Conservation (phyloP, 140 eudicot species). For the Cichorium intybus region DNA sequence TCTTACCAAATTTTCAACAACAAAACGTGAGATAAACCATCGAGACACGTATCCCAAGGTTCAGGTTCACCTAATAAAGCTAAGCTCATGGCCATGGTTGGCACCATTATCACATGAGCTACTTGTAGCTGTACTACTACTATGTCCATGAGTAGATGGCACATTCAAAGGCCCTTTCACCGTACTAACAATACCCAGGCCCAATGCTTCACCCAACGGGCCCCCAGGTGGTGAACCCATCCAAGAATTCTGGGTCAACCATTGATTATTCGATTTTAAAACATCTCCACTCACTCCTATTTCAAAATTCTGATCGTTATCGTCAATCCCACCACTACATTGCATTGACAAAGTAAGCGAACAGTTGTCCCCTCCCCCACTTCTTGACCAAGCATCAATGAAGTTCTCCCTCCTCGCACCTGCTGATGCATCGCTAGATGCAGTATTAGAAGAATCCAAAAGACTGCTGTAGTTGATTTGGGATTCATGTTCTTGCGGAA, state of each 20-base stretch:
- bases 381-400: slow-evolving; percentile 41
- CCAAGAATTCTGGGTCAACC: slow-evolving; percentile 44
- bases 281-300: background rate
- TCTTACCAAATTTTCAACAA: background rate
- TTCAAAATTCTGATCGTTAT: slow-evolving; percentile 9
- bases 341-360: slow-evolving; percentile 60
- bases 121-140: slow-evolving; percentile 21
- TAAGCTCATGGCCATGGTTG: slow-evolving; percentile 24
- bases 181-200: slow-evolving; percentile 43
- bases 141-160: slow-evolving; percentile 36
- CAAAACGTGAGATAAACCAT: background rate
- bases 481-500: slow-evolving; percentile 28
- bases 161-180: slow-evolving; percentile 13
- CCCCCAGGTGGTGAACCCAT: slow-evolving; percentile 63
- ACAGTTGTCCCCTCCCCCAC: slow-evolving; percentile 34
- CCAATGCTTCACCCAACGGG: slow-evolving; percentile 76
- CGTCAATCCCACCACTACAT: slow-evolving; percentile 41
- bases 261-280: slow-evolving; percentile 31
- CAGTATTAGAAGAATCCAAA: background rate
- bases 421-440: slow-evolving; percentile 13
- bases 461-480: slow-evolving; percentile 12
- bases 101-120: slow-evolving; percentile 23
- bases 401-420: slow-evolving; percentile 28
- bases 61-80: slow-evolving; percentile 24
- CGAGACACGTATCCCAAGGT: background rate